Percentiles rank a stretch among this genome's conserved stretches.
These are phyloP conservation scores for Ceratobasidium sp. DNA, from an alignment of 1,284 basidiomycete species.

Conservation along the genomic window DNA sequence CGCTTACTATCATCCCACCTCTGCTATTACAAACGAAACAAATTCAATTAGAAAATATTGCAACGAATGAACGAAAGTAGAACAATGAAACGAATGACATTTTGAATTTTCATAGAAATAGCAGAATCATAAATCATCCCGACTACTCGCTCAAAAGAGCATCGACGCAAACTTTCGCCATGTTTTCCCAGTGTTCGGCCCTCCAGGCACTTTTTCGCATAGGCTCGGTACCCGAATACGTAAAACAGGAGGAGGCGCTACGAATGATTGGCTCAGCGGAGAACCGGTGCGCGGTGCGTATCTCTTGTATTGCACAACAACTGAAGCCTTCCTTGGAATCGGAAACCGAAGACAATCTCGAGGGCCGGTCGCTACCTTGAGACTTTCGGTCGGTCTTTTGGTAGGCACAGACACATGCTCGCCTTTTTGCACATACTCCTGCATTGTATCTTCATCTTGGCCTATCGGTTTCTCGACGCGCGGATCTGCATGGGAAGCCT, in stretches of 20 bases:
- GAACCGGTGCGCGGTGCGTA: slow-evolving; percentile 4
- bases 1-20: background rate
- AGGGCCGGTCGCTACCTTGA: background rate
- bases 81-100: background rate
- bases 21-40: background rate
- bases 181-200: background rate
- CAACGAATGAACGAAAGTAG: background rate
- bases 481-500: no score
- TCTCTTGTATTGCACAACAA: background rate
- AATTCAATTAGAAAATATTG: background rate
- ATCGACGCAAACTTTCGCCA: slow-evolving; percentile 32
- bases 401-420: background rate
- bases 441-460: slow-evolving; percentile 3
- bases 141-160: slow-evolving; percentile 7
- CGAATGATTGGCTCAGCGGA: slow-evolving; percentile 5
- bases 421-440: slow-evolving; percentile 13
- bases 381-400: background rate
- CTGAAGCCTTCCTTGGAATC: background rate
- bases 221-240: background rate
- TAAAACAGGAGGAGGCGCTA: background rate
- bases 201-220: background rate
- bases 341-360: background rate
- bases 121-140: background rate
- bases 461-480: background rate
- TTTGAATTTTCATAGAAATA: no score